phyloP scores from a whole-genome alignment of 805 yeast species.

The Myxozyma mucilagina region DNA sequence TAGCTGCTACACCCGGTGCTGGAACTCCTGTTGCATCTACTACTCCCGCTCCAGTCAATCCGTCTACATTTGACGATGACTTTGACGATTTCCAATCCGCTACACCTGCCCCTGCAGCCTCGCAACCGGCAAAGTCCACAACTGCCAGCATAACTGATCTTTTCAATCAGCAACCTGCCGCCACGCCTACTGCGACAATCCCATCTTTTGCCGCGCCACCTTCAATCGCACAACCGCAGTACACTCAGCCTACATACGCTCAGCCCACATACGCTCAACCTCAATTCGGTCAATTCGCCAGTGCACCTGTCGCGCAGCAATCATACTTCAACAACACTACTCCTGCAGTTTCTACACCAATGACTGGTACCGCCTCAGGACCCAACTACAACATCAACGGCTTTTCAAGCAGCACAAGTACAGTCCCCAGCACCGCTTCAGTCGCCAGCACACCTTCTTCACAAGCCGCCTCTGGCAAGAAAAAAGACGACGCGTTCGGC shows the following conservation, averaged over 20 bases:
- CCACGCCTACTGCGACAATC: background rate
- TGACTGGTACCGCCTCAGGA: background rate
- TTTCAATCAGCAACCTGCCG: background rate
- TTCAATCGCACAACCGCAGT: background rate
- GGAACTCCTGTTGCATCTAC: conserved; percentile 2
- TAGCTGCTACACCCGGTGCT: conserved; percentile 9
- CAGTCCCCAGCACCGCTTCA: background rate
- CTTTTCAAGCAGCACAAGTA: background rate
- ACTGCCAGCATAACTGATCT: conserved; percentile 6
- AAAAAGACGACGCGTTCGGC: conserved; percentile 43
- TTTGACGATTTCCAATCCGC: conserved; percentile 65
- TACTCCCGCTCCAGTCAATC: conserved; percentile 5
- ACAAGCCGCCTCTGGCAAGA: conserved; percentile 18
- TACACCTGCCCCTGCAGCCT: conserved; percentile 28
- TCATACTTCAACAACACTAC: background rate
- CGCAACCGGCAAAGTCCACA: conserved; percentile 17
- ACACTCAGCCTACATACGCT: conserved; percentile 4
- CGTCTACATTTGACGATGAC: conserved; percentile 38
- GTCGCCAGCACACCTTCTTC: conserved; percentile 19
- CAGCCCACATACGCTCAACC: conserved; percentile 5
- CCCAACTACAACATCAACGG: conserved; percentile 11
- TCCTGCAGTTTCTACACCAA: background rate
- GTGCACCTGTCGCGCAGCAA: conserved; percentile 2
- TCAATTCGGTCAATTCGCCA: conserved; percentile 3
- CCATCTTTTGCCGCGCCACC: background rate